Evolutionary conservation across 306 rosid species (phyloP).

Genomic region (Hylodesmum podocarpum): DNA sequence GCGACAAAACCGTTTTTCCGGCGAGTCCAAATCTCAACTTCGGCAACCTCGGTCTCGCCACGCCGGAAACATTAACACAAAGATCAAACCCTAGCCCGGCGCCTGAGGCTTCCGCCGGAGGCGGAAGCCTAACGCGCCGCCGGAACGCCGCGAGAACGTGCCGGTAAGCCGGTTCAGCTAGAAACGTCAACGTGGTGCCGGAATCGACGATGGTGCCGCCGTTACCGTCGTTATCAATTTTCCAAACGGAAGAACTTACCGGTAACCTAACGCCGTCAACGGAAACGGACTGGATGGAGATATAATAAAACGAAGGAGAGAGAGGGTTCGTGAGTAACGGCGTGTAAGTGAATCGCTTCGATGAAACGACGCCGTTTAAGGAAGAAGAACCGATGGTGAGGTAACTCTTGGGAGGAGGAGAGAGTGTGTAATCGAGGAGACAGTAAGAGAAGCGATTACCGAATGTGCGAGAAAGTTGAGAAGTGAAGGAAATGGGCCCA

Average conservation of each 20-base stretch:
- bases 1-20: conserved; percentile 50
- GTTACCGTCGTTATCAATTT: conserved; percentile 48
- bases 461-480: conserved; percentile 60
- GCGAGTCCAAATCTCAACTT: conserved; percentile 47
- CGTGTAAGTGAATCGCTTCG: conserved; percentile 42
- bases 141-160: conserved; percentile 44
- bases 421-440: conserved; percentile 64
- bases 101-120: conserved; percentile 28
- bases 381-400: conserved; percentile 50
- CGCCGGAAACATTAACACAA: conserved; percentile 59
- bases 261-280: conserved; percentile 48
- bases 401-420: conserved; percentile 74
- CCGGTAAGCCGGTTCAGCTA: conserved; percentile 54
- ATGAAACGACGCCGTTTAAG: conserved; percentile 19
- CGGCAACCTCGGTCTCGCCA: conserved; percentile 43
- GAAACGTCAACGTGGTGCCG: conserved; percentile 66
- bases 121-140: conserved; percentile 18
- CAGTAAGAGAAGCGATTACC: conserved; percentile 78
- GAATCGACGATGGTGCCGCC: conserved; percentile 84
- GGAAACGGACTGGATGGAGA: conserved; percentile 39
- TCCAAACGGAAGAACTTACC: conserved; percentile 55
- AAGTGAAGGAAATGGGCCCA: conserved; percentile 66
- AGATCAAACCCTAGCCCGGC: conserved; percentile 55
- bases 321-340: conserved; percentile 51
- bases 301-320: conserved; percentile 68